Conservation (phyloP, 768 basidiomycete genomes). For the Daedaleopsis nitida region DNA sequence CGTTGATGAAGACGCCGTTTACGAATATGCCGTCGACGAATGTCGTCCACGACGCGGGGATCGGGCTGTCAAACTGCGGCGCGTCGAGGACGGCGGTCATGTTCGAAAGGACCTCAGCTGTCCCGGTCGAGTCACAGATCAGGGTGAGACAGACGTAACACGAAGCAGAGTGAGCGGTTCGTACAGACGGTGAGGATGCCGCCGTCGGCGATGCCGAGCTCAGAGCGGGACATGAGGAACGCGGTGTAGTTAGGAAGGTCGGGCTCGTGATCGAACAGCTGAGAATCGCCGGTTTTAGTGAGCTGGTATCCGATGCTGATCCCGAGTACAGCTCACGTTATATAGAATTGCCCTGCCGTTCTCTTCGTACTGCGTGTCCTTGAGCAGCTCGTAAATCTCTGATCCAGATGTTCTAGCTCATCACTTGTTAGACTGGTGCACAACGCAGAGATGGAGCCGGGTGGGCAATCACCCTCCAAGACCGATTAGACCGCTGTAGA, state of each 20-base stretch:
- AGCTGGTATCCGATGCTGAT: too few species aligned
- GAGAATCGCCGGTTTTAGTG: background rate
- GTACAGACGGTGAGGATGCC: conserved; percentile 16
- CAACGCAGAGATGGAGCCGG: too few species aligned
- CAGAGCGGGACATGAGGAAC: conserved; percentile 10
- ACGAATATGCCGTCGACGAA: conserved; percentile 21
- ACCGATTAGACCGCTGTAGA: conserved; percentile 5
- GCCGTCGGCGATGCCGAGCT: conserved; percentile 8
- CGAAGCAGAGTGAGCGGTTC: background rate
- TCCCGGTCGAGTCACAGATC: too few species aligned
- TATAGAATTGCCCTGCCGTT: conserved; percentile 9
- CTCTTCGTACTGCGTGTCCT: conserved; percentile 1
- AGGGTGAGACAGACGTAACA: background rate
- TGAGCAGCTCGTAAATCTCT: background rate
- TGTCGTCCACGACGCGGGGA: conserved; percentile 9
- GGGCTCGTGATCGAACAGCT: conserved; percentile 11
- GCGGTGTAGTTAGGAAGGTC: conserved; percentile 10
- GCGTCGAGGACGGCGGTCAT: conserved; percentile 6
- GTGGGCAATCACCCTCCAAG: conserved; percentile 13
- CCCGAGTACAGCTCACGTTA: too few species aligned
- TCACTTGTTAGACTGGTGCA: background rate
- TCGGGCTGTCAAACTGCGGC: conserved; percentile 1
- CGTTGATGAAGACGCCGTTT: conserved; percentile 14
- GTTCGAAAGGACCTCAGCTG: conserved; percentile 14
- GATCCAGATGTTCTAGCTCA: background rate